These are phyloP conservation scores for Tulasnella sp. DNA, from an alignment of 768 basidiomycete genomes.

Conservation along the genomic window DNA sequence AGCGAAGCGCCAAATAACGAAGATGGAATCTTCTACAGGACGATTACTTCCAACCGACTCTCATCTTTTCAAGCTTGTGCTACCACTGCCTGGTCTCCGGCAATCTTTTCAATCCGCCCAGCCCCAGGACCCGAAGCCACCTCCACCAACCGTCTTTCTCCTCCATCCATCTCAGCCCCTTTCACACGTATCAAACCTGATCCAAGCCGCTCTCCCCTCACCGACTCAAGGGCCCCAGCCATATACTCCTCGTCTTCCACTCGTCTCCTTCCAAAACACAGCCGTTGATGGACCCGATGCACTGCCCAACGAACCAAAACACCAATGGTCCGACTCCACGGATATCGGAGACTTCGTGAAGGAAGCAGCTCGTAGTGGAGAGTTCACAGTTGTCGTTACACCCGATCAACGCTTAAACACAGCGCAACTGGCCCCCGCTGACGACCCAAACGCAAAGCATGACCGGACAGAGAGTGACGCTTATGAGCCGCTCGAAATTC, in stretches of 20 bases:
- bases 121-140: not conserved
- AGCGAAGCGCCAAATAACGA: not conserved
- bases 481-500: constrained; percentile 31
- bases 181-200: constrained; percentile 53
- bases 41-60: constrained; percentile 55
- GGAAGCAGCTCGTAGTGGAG: constrained; percentile 47
- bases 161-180: constrained; percentile 64
- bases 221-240: constrained; percentile 25
- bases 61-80: constrained; percentile 57
- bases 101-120: constrained; percentile 11
- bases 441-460: not conserved
- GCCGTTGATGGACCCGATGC: constrained; percentile 28
- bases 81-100: constrained; percentile 38
- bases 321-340: constrained; percentile 54
- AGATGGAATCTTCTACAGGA: constrained; percentile 32
- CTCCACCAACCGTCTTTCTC: constrained; percentile 47
- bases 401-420: constrained; percentile 30
- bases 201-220: constrained; percentile 36
- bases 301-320: constrained; percentile 30
- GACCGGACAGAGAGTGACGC: constrained; percentile 2
- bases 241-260: constrained; percentile 32
- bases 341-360: constrained; percentile 61
- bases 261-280: constrained; percentile 41
- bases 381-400: constrained; percentile 43
- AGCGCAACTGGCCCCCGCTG: not conserved